These are phyloP conservation scores for Periconia sp. DNA, from an alignment of 2,329 filamentous ascomycete genomes.

Conservation along the genomic window DNA sequence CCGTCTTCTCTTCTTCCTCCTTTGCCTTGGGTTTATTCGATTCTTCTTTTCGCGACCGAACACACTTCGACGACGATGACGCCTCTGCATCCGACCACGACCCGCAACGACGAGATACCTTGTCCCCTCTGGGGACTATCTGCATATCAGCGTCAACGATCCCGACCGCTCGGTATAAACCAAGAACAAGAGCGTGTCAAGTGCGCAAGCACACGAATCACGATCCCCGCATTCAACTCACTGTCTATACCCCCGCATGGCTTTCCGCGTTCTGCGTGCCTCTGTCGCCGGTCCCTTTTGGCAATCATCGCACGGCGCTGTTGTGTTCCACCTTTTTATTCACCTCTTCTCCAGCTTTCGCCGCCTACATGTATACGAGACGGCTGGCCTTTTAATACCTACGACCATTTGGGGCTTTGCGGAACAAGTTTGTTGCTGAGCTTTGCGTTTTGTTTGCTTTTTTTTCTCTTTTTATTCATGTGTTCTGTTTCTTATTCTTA, in stretches of 20 bases:
- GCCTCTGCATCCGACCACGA: conserved; percentile 11
- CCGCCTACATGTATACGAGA: conserved; percentile 4
- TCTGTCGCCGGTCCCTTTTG: background rate
- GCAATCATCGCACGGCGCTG: background rate
- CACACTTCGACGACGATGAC: conserved; percentile 15
- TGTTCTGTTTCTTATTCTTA: no score
- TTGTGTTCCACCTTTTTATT: background rate
- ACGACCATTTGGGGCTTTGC: no score
- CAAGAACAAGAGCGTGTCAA: conserved; percentile 2
- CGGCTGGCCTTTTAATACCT: conserved; percentile 8
- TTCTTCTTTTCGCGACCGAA: conserved; percentile 2
- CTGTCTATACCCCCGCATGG: conserved; percentile 1
- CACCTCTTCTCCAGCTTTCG: background rate
- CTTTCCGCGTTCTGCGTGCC: conserved; percentile 4
- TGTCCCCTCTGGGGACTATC: background rate
- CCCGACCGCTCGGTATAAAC: background rate
- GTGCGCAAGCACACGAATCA: conserved; percentile 12
- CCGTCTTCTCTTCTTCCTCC: background rate
- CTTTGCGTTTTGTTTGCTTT: background rate
- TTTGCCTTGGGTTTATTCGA: conserved; percentile 2
- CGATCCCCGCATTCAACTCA: conserved; percentile 3
- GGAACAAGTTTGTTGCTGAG: background rate
- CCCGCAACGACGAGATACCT: conserved; percentile 19
- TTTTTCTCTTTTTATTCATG: background rate
- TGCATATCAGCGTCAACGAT: background rate